Evolutionary conservation across 169 alveolate genomes (phyloP).

Genomic region (Eimeria falciformis): DNA sequence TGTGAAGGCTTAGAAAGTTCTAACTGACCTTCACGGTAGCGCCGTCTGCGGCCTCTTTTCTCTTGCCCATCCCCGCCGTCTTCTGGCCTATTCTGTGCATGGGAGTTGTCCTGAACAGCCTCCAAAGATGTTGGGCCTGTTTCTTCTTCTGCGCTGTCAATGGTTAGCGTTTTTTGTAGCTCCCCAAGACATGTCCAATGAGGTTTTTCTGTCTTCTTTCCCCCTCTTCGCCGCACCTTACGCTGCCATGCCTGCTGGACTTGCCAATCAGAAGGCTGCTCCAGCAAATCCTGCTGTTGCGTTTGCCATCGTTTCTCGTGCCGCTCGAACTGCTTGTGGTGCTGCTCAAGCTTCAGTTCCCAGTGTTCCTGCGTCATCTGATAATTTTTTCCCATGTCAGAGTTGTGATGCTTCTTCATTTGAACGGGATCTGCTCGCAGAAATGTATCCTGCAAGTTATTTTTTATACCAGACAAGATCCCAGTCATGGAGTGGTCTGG

Average conservation of each 20-base stretch:
- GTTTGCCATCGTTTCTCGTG: background rate
- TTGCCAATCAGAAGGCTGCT: background rate
- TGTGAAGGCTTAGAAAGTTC: too few species aligned
- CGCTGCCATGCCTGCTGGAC: slow-evolving; percentile 50
- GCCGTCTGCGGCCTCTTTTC: too few species aligned
- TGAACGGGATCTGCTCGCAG: background rate
- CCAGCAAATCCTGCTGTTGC: slow-evolving; percentile 17
- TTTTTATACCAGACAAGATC: slow-evolving; percentile 20
- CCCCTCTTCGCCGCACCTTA: background rate
- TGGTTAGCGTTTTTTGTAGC: background rate
- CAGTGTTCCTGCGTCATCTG: slow-evolving; percentile 1
- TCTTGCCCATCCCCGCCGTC: too few species aligned
- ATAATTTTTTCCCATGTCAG: background rate
- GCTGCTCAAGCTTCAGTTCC: background rate
- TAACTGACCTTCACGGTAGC: too few species aligned
- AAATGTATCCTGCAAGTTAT: background rate
- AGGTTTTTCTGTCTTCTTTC: background rate
- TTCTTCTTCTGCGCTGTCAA: slow-evolving; percentile 34
- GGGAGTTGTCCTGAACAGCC: too few species aligned
- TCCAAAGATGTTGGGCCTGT: background rate
- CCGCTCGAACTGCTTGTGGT: background rate
- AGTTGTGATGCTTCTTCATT: background rate
- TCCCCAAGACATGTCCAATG: slow-evolving; percentile 12
- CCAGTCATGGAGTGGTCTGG: slow-evolving; percentile 2
- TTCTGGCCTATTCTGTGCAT: too few species aligned